Conservation (phyloP, 495 filamentous ascomycete species). For the Xeromyces bisporus region DNA sequence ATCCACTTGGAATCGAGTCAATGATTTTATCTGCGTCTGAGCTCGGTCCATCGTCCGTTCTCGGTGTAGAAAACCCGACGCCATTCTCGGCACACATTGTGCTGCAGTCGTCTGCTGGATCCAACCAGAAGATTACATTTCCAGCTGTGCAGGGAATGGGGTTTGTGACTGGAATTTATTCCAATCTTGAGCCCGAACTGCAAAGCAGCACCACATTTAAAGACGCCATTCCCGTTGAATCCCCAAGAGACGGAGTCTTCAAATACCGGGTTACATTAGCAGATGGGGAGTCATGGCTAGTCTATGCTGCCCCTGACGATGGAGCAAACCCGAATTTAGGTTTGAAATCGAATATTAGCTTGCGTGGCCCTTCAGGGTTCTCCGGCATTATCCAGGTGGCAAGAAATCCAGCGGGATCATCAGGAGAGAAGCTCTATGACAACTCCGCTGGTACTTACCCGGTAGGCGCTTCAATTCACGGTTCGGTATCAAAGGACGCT, state of each 20-base stretch:
- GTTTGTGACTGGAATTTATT: conserved; percentile 66
- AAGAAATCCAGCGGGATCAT: conserved; percentile 44
- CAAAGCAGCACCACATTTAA: conserved; percentile 59
- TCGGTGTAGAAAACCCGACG: conserved; percentile 45
- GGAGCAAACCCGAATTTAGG: conserved; percentile 31
- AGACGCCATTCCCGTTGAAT: conserved; percentile 39
- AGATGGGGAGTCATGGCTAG: conserved; percentile 59
- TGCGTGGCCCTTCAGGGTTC: conserved; percentile 36
- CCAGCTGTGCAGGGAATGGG: conserved; percentile 84
- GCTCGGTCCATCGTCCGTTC: conserved; percentile 36
- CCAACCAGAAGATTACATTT: conserved; percentile 45
- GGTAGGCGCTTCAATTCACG: conserved; percentile 42
- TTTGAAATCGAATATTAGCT: conserved; percentile 25
- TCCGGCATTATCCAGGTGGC: conserved; percentile 65
- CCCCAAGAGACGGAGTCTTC: conserved; percentile 43
- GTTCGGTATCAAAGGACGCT: conserved; percentile 34
- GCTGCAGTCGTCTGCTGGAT: conserved; percentile 35
- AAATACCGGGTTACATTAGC: conserved; percentile 62
- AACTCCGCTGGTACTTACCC: conserved; percentile 60
- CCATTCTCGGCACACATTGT: conserved; percentile 61
- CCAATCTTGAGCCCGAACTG: conserved; percentile 47
- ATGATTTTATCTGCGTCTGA: conserved; percentile 64
- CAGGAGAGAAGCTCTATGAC: conserved; percentile 54
- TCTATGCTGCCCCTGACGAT: conserved; percentile 50
- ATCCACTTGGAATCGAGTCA: conserved; percentile 67